Evolutionary conservation across 2,329 filamentous ascomycete genomes (phyloP).

Genomic region (Sporothrix dimorphospora): DNA sequence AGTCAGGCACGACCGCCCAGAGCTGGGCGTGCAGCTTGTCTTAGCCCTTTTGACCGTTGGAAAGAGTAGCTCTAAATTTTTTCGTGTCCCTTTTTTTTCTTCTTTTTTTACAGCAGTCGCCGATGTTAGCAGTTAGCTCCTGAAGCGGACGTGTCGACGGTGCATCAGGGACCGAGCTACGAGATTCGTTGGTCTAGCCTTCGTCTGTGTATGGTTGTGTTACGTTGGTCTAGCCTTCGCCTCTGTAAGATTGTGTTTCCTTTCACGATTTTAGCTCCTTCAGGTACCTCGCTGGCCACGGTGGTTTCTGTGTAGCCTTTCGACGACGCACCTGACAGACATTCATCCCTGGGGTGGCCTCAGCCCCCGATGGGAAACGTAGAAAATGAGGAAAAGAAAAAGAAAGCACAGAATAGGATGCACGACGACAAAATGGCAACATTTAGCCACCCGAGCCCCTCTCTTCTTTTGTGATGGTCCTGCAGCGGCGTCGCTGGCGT

Average conservation of each 20-base stretch:
- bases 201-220: too few species aligned
- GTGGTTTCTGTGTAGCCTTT: neutral
- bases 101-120: neutral
- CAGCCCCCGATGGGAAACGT: neutral
- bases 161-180: conserved; percentile 10
- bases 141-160: neutral
- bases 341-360: neutral
- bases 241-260: neutral
- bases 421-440: neutral
- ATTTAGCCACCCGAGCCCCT: neutral
- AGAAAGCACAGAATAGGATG: neutral
- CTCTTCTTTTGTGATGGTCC: too few species aligned
- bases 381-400: too few species aligned
- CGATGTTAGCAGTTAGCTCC: conserved; percentile 4
- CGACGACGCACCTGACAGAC: neutral
- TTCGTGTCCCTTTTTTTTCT: neutral
- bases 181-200: neutral
- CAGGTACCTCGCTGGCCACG: neutral
- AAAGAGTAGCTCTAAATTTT: neutral
- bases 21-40: neutral
- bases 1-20: neutral
- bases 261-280: neutral
- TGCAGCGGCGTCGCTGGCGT: neutral
- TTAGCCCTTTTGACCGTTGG: conserved; percentile 1
- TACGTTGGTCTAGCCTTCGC: neutral